These are phyloP conservation scores for Penicillium samsonianum DNA, from an alignment of 495 filamentous ascomycete species.

Conservation along the genomic window DNA sequence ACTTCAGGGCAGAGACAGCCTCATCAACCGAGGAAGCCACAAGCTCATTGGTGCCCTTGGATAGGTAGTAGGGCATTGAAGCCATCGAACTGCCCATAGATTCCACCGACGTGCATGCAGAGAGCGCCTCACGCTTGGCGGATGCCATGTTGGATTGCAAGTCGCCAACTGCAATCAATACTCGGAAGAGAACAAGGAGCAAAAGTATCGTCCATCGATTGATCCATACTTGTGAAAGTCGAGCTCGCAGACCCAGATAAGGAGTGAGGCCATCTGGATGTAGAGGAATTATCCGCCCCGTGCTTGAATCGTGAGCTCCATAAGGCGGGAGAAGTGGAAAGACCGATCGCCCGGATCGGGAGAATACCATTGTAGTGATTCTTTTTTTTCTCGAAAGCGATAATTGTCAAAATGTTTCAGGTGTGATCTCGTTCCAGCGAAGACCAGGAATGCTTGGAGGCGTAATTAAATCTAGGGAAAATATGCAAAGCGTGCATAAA, in stretches of 20 bases:
- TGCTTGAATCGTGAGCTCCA: constrained; percentile 42
- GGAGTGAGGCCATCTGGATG: constrained; percentile 85
- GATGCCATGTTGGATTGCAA: constrained; percentile 70
- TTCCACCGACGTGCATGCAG: constrained; percentile 89
- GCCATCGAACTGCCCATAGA: constrained; percentile 93
- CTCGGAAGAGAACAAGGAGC: constrained; percentile 76
- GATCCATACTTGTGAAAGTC: constrained; percentile 93
- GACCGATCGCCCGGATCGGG: constrained; percentile 34
- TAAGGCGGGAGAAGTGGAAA: constrained; percentile 50
- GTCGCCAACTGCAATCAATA: constrained; percentile 69
- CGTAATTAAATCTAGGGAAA: constrained; percentile 3
- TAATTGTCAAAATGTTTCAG: not conserved
- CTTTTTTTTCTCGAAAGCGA: not conserved
- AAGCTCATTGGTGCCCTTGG: constrained; percentile 82
- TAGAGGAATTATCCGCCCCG: constrained; percentile 32
- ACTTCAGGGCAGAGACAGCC: constrained; percentile 72
- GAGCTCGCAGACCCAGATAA: constrained; percentile 85
- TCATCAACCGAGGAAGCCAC: constrained; percentile 75
- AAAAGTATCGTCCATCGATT: constrained; percentile 95
- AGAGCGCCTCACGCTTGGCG: constrained; percentile 78
- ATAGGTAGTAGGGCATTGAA: constrained; percentile 94
- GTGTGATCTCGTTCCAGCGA: constrained; percentile 13
- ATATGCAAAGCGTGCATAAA: constrained; percentile 6
- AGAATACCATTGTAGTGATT: constrained; percentile 33
- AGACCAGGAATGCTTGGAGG: not conserved